These are phyloP conservation scores for Aleurites moluccanus DNA, from an alignment of 441 rosid species.

Conservation along the genomic window DNA sequence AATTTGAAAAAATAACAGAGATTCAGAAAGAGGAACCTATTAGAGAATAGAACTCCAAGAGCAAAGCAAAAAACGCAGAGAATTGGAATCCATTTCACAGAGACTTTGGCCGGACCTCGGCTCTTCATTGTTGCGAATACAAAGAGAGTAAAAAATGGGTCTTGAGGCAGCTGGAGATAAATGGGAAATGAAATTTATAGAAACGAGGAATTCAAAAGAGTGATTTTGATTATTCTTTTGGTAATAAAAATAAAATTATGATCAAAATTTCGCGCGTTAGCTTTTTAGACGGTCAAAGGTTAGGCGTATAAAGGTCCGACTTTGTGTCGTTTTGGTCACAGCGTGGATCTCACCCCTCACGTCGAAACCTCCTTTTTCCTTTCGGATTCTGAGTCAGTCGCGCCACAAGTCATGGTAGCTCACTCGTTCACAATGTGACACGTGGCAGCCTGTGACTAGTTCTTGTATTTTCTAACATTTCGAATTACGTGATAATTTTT, in stretches of 20 bases:
- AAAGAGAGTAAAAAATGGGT: background rate
- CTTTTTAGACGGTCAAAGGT: background rate
- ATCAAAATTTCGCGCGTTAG: background rate
- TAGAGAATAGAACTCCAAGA: conserved; percentile 66
- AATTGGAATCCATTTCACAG: conserved; percentile 66
- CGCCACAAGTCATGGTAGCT: conserved; percentile 20
- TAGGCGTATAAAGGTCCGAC: conserved; percentile 6
- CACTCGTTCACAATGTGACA: background rate
- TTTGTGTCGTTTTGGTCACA: conserved; percentile 12
- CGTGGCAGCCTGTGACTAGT: no score
- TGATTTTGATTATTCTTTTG: no score
- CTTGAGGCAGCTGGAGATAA: no score
- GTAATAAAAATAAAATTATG: background rate
- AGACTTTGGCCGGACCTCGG: conserved; percentile 44
- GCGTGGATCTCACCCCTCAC: no score
- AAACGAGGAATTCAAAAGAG: background rate
- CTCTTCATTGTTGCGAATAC: conserved; percentile 44
- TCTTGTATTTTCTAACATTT: no score
- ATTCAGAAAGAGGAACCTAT: conserved; percentile 34
- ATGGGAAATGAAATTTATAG: background rate
- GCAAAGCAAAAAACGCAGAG: conserved; percentile 63
- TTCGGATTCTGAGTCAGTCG: conserved; percentile 10
- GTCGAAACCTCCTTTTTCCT: conserved; percentile 17
- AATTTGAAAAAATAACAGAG: background rate
- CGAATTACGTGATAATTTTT: no score